phyloP scores from a whole-genome alignment of 1,284 basidiomycete species.

The Puccinia horiana region DNA sequence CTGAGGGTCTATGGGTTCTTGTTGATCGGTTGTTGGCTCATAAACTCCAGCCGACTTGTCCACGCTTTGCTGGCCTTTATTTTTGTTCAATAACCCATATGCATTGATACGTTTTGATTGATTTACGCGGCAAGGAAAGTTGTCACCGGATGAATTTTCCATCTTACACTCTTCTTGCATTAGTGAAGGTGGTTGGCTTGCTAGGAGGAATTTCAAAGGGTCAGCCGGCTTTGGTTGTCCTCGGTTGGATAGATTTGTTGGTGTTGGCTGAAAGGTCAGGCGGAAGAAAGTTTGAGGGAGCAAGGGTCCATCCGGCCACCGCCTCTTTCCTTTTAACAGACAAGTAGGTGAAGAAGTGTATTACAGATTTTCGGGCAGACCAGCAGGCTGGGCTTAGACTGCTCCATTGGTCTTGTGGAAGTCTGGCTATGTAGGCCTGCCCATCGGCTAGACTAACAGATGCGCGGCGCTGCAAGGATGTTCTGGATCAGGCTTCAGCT shows the following conservation, averaged over 20 bases:
- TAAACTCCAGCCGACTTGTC: background rate
- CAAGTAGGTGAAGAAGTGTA: background rate
- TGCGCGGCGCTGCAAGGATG: background rate
- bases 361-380: slow-evolving; percentile 3
- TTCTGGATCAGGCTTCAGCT: background rate
- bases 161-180: background rate
- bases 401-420: background rate
- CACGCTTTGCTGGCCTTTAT: background rate
- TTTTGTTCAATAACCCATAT: background rate
- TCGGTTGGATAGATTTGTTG: background rate
- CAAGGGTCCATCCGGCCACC: background rate
- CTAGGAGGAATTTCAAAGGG: background rate
- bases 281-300: background rate
- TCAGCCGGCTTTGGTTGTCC: background rate
- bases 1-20: background rate
- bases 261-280: background rate
- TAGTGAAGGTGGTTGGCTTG: background rate
- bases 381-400: background rate
- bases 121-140: background rate
- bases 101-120: background rate
- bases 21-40: background rate
- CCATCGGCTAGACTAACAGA: background rate
- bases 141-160: background rate
- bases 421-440: background rate
- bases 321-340: background rate